phyloP scores from a whole-genome alignment of 805 yeast genomes.

The Yamadazyma nakazawae region DNA sequence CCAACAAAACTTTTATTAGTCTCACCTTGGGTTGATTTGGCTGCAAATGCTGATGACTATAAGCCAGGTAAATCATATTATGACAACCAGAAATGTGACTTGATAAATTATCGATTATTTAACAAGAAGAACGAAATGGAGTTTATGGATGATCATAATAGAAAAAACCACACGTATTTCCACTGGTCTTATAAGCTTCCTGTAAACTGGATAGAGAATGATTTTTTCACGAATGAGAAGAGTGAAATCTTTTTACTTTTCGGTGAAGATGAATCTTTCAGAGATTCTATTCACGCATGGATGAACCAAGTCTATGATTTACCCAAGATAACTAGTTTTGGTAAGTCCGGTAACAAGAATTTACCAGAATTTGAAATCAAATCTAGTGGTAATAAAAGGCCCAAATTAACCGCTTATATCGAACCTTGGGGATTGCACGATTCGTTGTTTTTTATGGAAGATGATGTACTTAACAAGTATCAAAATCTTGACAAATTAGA shows the following conservation, averaged over 20 bases:
- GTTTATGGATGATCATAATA: slow-evolving; percentile 6
- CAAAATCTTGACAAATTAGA: slow-evolving; percentile 6
- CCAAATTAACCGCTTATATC: slow-evolving; percentile 21
- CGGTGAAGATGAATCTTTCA: slow-evolving; percentile 42
- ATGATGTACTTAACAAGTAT: slow-evolving; percentile 12
- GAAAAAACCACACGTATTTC: slow-evolving; percentile 9
- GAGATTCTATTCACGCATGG: slow-evolving; percentile 40
- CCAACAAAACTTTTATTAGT: slow-evolving; percentile 30
- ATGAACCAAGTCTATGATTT: slow-evolving; percentile 29
- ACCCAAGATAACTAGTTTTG: slow-evolving; percentile 15
- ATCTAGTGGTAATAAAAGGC: slow-evolving; percentile 11
- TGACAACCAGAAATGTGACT: slow-evolving; percentile 24
- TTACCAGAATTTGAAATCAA: slow-evolving; percentile 15
- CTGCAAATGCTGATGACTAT: slow-evolving; percentile 5
- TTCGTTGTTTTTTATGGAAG: slow-evolving; percentile 25
- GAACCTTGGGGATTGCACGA: slow-evolving; percentile 42
- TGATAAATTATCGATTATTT: slow-evolving; percentile 16
- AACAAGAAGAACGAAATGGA: background rate
- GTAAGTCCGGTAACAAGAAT: slow-evolving; percentile 12
- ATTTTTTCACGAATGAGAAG: slow-evolving; percentile 25
- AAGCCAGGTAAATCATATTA: slow-evolving; percentile 32
- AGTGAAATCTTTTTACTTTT: slow-evolving; percentile 26
- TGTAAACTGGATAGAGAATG: slow-evolving; percentile 32
- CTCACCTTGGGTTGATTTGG: slow-evolving; percentile 36
- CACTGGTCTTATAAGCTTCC: slow-evolving; percentile 11